Evolutionary conservation across 768 basidiomycete species (phyloP).

Genomic region (Glaciozyma martinii): DNA sequence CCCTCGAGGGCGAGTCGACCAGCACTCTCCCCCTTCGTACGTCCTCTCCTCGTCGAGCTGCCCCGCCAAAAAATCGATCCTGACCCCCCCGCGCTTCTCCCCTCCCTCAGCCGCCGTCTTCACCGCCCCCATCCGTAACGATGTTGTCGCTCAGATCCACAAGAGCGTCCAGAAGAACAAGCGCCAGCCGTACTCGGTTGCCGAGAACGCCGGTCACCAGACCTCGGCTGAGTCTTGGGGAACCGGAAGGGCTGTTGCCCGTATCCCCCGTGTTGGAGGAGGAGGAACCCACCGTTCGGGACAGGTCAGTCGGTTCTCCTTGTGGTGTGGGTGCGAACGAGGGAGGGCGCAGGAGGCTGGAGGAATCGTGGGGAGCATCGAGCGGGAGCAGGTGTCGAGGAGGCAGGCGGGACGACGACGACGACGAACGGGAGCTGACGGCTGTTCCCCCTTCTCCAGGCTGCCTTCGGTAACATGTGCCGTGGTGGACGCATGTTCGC

Average conservation of each 20-base stretch:
- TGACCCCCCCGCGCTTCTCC: not conserved
- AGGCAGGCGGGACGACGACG: not conserved
- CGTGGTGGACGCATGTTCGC: constrained; percentile 99
- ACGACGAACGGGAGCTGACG: not conserved
- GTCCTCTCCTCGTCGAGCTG: not conserved
- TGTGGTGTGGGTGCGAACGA: not conserved
- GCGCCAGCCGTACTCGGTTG: constrained; percentile 92
- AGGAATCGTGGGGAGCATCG: not conserved
- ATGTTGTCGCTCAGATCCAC: constrained; percentile 97
- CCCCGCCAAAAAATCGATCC: not conserved
- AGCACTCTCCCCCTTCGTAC: constrained; percentile 31
- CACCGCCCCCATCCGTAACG: constrained; percentile 94
- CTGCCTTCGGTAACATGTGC: constrained; percentile 99
- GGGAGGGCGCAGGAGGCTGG: not conserved
- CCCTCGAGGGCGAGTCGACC: constrained; percentile 31
- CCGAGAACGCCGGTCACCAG: constrained; percentile 97
- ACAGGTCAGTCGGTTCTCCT: constrained; percentile 51
- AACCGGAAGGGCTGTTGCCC: constrained; percentile 98
- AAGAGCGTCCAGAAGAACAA: constrained; percentile 56
- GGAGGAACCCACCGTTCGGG: constrained; percentile 98
- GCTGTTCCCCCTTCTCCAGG: constrained; percentile 45
- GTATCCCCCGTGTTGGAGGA: constrained; percentile 99
- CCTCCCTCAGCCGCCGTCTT: constrained; percentile 64
- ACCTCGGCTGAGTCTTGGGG: constrained; percentile 99
- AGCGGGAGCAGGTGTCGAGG: not conserved